These are phyloP conservation scores for Neobulgaria alba DNA, from an alignment of 2,329 filamentous ascomycete species.

Conservation along the genomic window DNA sequence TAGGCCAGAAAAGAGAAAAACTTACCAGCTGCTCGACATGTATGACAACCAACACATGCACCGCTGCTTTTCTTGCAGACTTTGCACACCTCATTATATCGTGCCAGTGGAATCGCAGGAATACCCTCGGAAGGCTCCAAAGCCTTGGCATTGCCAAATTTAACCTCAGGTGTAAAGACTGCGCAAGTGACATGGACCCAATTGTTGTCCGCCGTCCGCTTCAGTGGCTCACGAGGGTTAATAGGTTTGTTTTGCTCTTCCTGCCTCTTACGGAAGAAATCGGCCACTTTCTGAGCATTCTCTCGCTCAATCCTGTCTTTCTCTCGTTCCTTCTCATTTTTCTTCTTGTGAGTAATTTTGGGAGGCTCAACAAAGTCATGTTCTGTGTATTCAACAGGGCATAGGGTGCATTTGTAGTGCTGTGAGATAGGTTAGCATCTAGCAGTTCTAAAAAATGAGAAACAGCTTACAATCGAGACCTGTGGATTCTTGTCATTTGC, in stretches of 20 bases:
- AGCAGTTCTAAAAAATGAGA: conserved; percentile 1
- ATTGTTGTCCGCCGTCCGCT: conserved; percentile 91
- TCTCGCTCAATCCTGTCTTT: conserved; percentile 82
- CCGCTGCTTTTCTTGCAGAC: conserved; percentile 65
- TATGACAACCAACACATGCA: conserved; percentile 77
- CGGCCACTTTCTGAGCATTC: conserved; percentile 66
- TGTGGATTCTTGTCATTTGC: conserved; percentile 86
- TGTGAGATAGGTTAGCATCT: conserved; percentile 29
- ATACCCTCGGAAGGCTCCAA: conserved; percentile 87
- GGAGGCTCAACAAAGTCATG: conserved; percentile 79
- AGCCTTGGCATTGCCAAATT: conserved; percentile 77
- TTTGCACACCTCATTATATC: conserved; percentile 73
- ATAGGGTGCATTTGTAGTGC: conserved; percentile 90
- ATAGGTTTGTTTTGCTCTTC: conserved; percentile 74
- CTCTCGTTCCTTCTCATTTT: conserved; percentile 83
- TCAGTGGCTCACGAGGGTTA: conserved; percentile 81
- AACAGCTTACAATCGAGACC: conserved; percentile 69
- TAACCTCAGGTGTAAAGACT: conserved; percentile 84
- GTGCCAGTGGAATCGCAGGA: conserved; percentile 63
- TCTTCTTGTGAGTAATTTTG: conserved; percentile 75
- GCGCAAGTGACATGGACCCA: conserved; percentile 97
- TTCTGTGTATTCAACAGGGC: conserved; percentile 72
- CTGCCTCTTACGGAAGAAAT: conserved; percentile 78
- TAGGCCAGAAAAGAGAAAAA: too few relatives aligned
- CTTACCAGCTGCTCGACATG: conserved; percentile 48